These are phyloP conservation scores for Globisporangium irregulare DNA, from an alignment of 352 stramenopile species.

Conservation along the genomic window DNA sequence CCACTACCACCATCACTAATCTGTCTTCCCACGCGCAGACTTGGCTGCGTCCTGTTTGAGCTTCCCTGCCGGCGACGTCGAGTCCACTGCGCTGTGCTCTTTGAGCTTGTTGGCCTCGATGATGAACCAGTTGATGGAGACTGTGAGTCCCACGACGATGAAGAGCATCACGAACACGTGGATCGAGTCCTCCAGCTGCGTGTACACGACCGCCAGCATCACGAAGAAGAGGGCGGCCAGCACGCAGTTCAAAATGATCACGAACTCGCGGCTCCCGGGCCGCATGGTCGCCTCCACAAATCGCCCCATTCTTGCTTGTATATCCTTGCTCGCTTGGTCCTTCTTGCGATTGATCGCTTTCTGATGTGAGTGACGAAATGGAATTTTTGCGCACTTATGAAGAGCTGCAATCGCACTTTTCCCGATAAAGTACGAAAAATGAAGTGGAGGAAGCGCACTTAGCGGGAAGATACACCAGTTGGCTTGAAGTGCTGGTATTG, in stretches of 20 bases:
- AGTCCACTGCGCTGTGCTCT: slow-evolving; percentile 23
- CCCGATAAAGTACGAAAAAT: neutral
- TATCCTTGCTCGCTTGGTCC: neutral
- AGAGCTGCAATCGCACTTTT: neutral
- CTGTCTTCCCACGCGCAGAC: slow-evolving; percentile 44
- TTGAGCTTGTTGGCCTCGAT: slow-evolving; percentile 68
- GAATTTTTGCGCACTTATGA: neutral
- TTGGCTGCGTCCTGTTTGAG: slow-evolving; percentile 18
- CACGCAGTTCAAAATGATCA: slow-evolving; percentile 68
- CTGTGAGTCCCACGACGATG: slow-evolving; percentile 69
- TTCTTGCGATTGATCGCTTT: neutral
- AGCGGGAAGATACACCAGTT: neutral
- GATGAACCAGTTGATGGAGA: slow-evolving; percentile 89
- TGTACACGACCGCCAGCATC: slow-evolving; percentile 75
- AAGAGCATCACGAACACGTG: slow-evolving; percentile 86
- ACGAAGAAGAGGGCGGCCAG: slow-evolving; percentile 66
- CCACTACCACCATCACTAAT: slow-evolving; percentile 25
- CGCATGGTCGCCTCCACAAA: slow-evolving; percentile 50
- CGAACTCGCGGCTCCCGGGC: slow-evolving; percentile 74
- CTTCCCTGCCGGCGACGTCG: neutral
- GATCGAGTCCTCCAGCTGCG: slow-evolving; percentile 77
- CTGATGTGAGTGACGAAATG: neutral
- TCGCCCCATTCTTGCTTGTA: slow-evolving; percentile 24
- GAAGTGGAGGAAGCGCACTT: neutral
- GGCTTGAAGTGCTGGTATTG: neutral